A percentile compares a stretch with the other conserved stretches of the same genome.
Evolutionary conservation across 352 stramenopile species (phyloP).

Genomic region (Globisporangium irregulare): DNA sequence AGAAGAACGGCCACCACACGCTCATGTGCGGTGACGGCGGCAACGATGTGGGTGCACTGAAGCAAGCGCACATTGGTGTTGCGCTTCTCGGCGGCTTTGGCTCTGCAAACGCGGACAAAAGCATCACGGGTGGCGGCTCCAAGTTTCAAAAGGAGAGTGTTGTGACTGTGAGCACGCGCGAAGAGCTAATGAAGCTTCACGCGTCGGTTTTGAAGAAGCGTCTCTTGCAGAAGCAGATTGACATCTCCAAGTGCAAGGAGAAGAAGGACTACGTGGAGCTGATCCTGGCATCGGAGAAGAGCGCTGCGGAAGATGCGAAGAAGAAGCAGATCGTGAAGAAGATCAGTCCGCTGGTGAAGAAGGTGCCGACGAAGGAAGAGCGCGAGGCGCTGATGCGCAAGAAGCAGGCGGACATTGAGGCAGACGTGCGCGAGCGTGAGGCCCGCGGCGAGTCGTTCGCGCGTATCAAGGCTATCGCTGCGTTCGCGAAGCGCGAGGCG

Average conservation of each 20-base stretch:
- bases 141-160: slow-evolving; percentile 75
- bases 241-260: slow-evolving; percentile 64
- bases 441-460: slow-evolving; percentile 85
- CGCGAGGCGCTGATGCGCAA: slow-evolving; percentile 80
- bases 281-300: slow-evolving; percentile 63
- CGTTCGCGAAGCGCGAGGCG: slow-evolving; percentile 81
- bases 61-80: slow-evolving; percentile 89
- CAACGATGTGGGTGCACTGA: slow-evolving; percentile 97
- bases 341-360: slow-evolving; percentile 49
- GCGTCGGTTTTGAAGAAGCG: slow-evolving; percentile 84
- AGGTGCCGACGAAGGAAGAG: slow-evolving; percentile 70
- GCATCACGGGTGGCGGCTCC: slow-evolving; percentile 57
- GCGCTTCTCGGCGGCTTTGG: slow-evolving; percentile 79
- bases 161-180: slow-evolving; percentile 42
- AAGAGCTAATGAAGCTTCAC: slow-evolving; percentile 85
- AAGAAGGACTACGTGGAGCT: slow-evolving; percentile 84
- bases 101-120: slow-evolving; percentile 86
- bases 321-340: slow-evolving; percentile 62
- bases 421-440: slow-evolving; percentile 69
- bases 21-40: slow-evolving; percentile 99
- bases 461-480: slow-evolving; percentile 81
- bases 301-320: slow-evolving; percentile 45
- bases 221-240: slow-evolving; percentile 60
- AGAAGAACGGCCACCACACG: slow-evolving; percentile 89
- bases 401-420: slow-evolving; percentile 81